Percentiles rank a stretch among this genome's conserved stretches.
Conservation (phyloP, 768 basidiomycete genomes). For the Mycena belliarum region DNA sequence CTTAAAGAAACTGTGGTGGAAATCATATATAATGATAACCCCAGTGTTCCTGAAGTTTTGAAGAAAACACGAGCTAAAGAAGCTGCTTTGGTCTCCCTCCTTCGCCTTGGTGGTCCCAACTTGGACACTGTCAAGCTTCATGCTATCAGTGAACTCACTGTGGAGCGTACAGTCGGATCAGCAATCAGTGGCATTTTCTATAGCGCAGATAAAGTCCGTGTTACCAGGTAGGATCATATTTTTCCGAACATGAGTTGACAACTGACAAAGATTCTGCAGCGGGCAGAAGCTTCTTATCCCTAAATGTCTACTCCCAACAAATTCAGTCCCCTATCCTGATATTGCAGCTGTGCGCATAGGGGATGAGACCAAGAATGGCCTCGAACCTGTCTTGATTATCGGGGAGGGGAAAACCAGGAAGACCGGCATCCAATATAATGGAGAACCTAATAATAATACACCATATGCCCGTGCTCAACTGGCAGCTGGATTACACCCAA, state of each 20-base stretch:
- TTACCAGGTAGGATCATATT: background rate
- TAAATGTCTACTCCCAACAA: background rate
- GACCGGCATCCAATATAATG: background rate
- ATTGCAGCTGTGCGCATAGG: background rate
- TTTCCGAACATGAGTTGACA: background rate
- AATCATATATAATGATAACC: no score
- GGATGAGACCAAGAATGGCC: background rate
- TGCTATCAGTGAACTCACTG: background rate
- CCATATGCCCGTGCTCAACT: constrained; percentile 2
- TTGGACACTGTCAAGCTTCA: background rate
- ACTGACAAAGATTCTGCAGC: background rate
- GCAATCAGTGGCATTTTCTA: constrained; percentile 3
- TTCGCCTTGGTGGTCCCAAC: no score
- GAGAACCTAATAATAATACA: background rate
- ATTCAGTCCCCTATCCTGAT: background rate
- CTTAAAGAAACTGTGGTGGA: no score
- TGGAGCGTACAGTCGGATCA: constrained; percentile 1
- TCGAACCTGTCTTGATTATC: constrained; percentile 1
- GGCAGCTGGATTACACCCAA: constrained; percentile 7
- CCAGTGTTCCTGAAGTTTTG: no score
- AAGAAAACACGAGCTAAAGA: no score
- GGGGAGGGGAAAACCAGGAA: constrained; percentile 1
- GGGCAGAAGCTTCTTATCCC: background rate
- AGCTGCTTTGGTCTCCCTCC: no score
- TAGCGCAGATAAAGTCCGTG: background rate